Evolutionary conservation across 164 flowering plant species (phyloP).

Genomic region (Saururus chinensis): DNA sequence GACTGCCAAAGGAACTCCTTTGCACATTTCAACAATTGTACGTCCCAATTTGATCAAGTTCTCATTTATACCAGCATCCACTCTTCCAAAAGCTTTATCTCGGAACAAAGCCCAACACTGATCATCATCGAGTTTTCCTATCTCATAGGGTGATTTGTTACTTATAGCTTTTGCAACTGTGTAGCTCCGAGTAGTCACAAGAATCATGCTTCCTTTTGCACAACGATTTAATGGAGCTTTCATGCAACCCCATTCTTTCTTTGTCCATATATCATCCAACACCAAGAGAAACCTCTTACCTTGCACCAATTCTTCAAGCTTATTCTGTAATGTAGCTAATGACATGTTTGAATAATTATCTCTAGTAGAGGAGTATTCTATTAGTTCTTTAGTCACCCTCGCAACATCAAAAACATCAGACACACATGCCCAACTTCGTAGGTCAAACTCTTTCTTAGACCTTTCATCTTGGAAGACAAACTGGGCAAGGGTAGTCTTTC

Average conservation of each 20-base stretch:
- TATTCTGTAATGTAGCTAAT: background rate
- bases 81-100: background rate
- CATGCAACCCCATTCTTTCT: slow-evolving; percentile 1
- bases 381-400: background rate
- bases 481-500: slow-evolving; percentile 12
- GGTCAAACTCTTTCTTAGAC: slow-evolving; percentile 1
- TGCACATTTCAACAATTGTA: slow-evolving; percentile 8
- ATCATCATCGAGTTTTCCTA: background rate
- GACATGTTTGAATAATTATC: background rate
- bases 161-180: background rate
- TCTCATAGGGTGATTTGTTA: background rate
- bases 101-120: slow-evolving; percentile 4
- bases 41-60: background rate
- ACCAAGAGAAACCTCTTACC: slow-evolving; percentile 1
- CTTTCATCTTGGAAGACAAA: background rate
- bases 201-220: slow-evolving; percentile 2
- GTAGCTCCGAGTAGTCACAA: slow-evolving; percentile 3
- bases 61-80: background rate
- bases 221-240: background rate
- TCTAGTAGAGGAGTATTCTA: background rate
- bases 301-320: background rate
- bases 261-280: slow-evolving; percentile 8
- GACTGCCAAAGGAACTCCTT: slow-evolving; percentile 14
- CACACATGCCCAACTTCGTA: slow-evolving; percentile 4
- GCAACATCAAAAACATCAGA: slow-evolving; percentile 4